Evolutionary conservation across 2,329 filamentous ascomycete species (phyloP), one percentile per base, ranked within the genome.

Genomic region (Diaporthe humulicola): DNA sequence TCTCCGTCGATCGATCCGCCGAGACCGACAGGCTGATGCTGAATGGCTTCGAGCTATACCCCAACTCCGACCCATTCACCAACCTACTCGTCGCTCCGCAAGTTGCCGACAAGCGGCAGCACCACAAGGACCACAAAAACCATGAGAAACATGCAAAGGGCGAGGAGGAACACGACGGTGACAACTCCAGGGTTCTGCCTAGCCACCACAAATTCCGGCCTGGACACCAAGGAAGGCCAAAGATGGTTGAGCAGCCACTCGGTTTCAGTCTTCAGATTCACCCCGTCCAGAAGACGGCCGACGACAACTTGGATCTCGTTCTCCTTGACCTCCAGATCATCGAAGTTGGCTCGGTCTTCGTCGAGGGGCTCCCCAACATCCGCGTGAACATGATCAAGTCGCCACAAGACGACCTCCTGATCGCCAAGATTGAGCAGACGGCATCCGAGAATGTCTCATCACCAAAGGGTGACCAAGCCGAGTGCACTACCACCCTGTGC

Each of bases 381-480:
- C 87, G 89, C 60, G 85, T 94, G 60, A 89, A 89, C 78, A 84
- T 94, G 25, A 85, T 95, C 81, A 89, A 92, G 85, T 90, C 89
- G 1, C 85, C 87, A 5, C 83, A 83, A 22, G 88, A 87, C 71
- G 87, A 89, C 66, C 84, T 93, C 50, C 82, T 90, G 81, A 90
- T 94, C 77, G 86, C 84, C 57, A 83, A 84, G 56, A 82, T 90
- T 54, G 82, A 86, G 69, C 81, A 85, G 61, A 82, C 81, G 77
- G 80, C 83, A 15, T 77, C 79, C 48, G 76, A 76, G 45, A 71
- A 73, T n/a, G 70, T 72, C 36, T 79, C 74, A 52, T 50, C 75
- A 52, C 78, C 77, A 28, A 79, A 82, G 52, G 77, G 80, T 40
- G 79, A 82, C 33, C 10, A 6, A 52, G 48, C 48, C 48, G 80